Base-by-base conservation (phyloP, 176 grass and related monocot species). In the Pontederia crassipes region DNA sequence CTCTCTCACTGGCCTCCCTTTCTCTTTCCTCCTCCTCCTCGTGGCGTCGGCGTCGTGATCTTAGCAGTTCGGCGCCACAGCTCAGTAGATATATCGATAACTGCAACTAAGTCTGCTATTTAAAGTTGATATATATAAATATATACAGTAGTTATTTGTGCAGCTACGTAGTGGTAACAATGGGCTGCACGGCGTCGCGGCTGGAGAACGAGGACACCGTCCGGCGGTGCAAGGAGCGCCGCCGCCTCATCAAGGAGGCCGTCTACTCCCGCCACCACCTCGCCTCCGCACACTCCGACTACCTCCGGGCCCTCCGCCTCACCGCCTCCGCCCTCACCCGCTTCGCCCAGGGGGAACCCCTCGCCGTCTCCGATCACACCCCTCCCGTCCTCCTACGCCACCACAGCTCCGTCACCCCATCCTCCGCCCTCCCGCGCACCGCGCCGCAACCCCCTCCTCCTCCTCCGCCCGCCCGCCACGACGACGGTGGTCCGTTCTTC, bases 181-280 rank as follows among this genome's bases (percentile, higher is more conserved):
- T 98, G 94, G 94, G 88, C 15, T 98, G 94, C 74, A 57, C 94
- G 61, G 88, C 85, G 65, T 98, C 94, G 53, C 80, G 86, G 52
- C 70, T 93, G 74, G 94, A 93, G 57, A 86, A 98, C 56, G 94
- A 98, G 72, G 94, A 93, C 85, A 93, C 88, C 46, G 94, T 98
- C 57, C 84, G 94, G 9, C 94, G 94, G 46, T 98, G 94, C 94
- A 98, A 98, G 84, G 94, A 98, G 85, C 79, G 94, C 3, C 88
- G 84, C 28, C 88, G 79, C 16, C 72, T 89, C 67, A 98, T 98
- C 59, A 98, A 89, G 79, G 84, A 88, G 28, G 87, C 82, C 5
- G 94, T 93, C n/a, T 69, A 81, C 53, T 81, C 88, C 27, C 82
- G 94, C 28, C 94, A 93, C 74, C 82, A 75, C 76, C 82, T 98